Base-by-base conservation (phyloP, 208 protist species). In the Crithidia fasciculata region DNA sequence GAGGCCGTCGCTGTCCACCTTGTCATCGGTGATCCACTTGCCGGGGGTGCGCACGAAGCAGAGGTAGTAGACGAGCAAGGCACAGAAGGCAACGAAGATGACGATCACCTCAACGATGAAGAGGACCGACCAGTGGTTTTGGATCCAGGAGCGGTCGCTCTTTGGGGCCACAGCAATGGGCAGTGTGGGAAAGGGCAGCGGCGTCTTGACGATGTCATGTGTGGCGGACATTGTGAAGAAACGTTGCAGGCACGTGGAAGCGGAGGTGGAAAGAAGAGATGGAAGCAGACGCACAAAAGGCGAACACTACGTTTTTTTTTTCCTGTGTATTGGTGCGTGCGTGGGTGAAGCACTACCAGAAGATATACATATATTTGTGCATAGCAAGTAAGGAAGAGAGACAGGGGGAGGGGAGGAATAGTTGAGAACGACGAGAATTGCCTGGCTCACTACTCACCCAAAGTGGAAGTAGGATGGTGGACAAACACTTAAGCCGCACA, bases 171-270 rank as follows among this genome's bases (percentile, higher is more conserved):
- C 61, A 8, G 13, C 18, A 5, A 80, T 72, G 41, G 77, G 78
- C 40, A 86, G 39, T 8, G 60, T 83, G 19, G 82, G 74, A 52
- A 89, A 89, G n/a, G 84, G 84, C 44, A 88, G 37, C 39, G 84
- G 84, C 12, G 80, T 88, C 28, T 57, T 73, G 18, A 88, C 55
- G 8, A 84, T 56, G n/a, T 78, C 67, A 7, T 76, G 73, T 18
- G 52, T 53, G 4, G 52, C n/a, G 16, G 64, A 40, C 64, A 69
- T 69, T 0, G 41, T 37, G 28, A 28, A 28, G 28, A 28, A 28
- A 28, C 28, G 28, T 0, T 28, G 28, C 28, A 28, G 28, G 28
- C 28, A 28, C 28, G 28, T 28, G 28, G 1, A 28, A 1, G 28
- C 28, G 9, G 16, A 16, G 13, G 16, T 28, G 54, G 16, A 28